Percentiles rank a stretch among this genome's conserved stretches.
These are phyloP conservation scores for Magnolia changhungtana DNA, from an alignment of 164 flowering plant species.

Conservation along the genomic window DNA sequence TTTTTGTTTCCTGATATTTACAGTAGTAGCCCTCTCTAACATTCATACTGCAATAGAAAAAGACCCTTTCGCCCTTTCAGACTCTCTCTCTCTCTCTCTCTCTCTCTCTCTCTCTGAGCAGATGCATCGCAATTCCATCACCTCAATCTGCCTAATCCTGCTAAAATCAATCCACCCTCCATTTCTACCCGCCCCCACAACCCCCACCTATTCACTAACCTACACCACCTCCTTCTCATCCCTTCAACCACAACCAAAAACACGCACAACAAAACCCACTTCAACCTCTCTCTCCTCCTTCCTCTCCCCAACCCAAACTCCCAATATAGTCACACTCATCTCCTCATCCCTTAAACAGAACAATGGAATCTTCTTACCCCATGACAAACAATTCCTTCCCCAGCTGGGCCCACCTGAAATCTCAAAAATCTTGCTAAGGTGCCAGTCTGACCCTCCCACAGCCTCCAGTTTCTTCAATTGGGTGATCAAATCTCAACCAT, in stretches of 20 bases:
- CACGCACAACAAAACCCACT: slow-evolving; percentile 9
- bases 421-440: slow-evolving; percentile 68
- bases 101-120: too few species aligned
- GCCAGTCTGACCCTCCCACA: slow-evolving; percentile 58
- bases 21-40: too few species aligned
- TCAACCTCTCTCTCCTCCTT: slow-evolving; percentile 39
- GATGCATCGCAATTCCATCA: too few species aligned
- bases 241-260: neutral
- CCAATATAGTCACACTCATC: slow-evolving; percentile 55
- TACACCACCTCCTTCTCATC: neutral
- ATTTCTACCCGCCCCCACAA: too few species aligned
- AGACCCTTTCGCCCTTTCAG: too few species aligned
- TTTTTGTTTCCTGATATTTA: too few species aligned
- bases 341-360: slow-evolving; percentile 47
- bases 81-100: too few species aligned
- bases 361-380: slow-evolving; percentile 22
- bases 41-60: too few species aligned
- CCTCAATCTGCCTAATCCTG: too few species aligned
- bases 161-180: too few species aligned
- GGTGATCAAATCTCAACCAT: slow-evolving; percentile 47
- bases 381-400: slow-evolving; percentile 38
- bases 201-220: too few species aligned
- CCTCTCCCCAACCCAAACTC: slow-evolving; percentile 60
- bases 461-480: slow-evolving; percentile 78
- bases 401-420: slow-evolving; percentile 53